Conservation (phyloP, 495 filamentous ascomycete species). For the Hypoxylon trugodes region DNA sequence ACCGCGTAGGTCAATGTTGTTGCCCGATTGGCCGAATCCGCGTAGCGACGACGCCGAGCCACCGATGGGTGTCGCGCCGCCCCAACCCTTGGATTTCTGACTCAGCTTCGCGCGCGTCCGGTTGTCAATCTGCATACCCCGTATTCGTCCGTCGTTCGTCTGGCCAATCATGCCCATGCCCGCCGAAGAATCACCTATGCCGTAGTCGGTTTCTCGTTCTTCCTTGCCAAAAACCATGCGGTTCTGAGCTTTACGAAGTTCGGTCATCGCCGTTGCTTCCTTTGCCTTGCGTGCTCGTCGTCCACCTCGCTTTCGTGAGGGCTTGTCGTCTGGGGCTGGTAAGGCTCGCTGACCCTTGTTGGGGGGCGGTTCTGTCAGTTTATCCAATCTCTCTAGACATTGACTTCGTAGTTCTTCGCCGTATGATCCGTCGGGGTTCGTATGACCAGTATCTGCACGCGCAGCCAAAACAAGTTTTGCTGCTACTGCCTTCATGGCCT, state of each 20-base stretch:
- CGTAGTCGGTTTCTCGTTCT: conserved; percentile 93
- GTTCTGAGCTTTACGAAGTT: conserved; percentile 95
- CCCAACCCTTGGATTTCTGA: conserved; percentile 97
- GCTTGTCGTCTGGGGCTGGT: conserved; percentile 95
- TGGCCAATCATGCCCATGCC: conserved; percentile 96
- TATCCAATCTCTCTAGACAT: conserved; percentile 89
- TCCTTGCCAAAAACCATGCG: conserved; percentile 96
- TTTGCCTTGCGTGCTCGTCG: conserved; percentile 93
- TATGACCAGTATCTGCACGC: conserved; percentile 87
- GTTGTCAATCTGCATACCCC: conserved; percentile 89
- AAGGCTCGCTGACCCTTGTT: conserved; percentile 89
- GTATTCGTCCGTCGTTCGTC: conserved; percentile 83
- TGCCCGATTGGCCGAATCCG: conserved; percentile 71
- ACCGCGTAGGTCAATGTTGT: conserved; percentile 72
- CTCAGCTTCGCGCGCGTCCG: conserved; percentile 90
- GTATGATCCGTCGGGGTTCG: conserved; percentile 78
- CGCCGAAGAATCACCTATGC: conserved; percentile 82
- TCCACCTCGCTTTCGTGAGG: conserved; percentile 90
- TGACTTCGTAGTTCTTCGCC: conserved; percentile 85
- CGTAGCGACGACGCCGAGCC: conserved; percentile 79
- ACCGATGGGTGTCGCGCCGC: conserved; percentile 71
- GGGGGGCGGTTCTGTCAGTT: conserved; percentile 90
- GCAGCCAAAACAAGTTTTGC: conserved; percentile 93
- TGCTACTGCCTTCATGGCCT: conserved; percentile 94
- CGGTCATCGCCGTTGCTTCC: conserved; percentile 96